Evolutionary conservation across 371 early-diverging fungal genomes (phyloP).

Genomic region (Actinomortierella wolfii): DNA sequence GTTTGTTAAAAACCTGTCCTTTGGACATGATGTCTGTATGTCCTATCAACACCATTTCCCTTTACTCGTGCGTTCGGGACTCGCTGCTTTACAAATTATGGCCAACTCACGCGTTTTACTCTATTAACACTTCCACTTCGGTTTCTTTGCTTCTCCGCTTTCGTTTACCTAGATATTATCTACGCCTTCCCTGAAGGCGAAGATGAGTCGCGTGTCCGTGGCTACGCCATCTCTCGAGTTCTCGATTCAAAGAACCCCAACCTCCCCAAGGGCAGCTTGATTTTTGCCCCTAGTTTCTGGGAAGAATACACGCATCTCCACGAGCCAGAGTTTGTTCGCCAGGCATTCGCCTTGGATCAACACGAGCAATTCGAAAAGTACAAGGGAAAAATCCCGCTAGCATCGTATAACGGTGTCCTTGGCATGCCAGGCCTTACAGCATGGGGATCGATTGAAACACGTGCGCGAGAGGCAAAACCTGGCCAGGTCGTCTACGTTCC

Average conservation of each 20-base stretch:
- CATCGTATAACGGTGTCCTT: slow-evolving; percentile 54
- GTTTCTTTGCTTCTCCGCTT: not conserved
- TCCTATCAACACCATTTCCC: slow-evolving; percentile 42
- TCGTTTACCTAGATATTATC: slow-evolving; percentile 13
- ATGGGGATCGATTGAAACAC: slow-evolving; percentile 17
- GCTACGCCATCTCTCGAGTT: slow-evolving; percentile 16
- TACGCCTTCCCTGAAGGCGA: slow-evolving; percentile 14
- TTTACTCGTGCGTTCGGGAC: too few relatives aligned
- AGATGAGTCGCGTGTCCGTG: slow-evolving; percentile 1
- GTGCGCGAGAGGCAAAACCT: slow-evolving; percentile 48
- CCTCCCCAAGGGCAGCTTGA: slow-evolving; percentile 17
- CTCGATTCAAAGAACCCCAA: slow-evolving; percentile 15
- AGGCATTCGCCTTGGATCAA: not conserved
- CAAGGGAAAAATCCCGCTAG: slow-evolving; percentile 45
- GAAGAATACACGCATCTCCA: slow-evolving; percentile 11
- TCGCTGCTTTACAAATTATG: too few relatives aligned
- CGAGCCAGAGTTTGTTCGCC: not conserved
- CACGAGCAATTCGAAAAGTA: slow-evolving; percentile 8
- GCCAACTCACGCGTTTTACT: too few relatives aligned
- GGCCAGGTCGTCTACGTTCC: slow-evolving; percentile 22
- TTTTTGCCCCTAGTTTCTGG: slow-evolving; percentile 4
- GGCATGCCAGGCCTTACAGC: slow-evolving; percentile 59
- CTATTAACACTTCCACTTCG: not conserved
- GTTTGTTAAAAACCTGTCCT: slow-evolving; percentile 46
- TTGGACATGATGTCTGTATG: slow-evolving; percentile 47